Evolutionary conservation across 2,329 filamentous ascomycete genomes (phyloP), one percentile per base, ranked within the genome.

Genomic region (Macroventuria anomochaeta): DNA sequence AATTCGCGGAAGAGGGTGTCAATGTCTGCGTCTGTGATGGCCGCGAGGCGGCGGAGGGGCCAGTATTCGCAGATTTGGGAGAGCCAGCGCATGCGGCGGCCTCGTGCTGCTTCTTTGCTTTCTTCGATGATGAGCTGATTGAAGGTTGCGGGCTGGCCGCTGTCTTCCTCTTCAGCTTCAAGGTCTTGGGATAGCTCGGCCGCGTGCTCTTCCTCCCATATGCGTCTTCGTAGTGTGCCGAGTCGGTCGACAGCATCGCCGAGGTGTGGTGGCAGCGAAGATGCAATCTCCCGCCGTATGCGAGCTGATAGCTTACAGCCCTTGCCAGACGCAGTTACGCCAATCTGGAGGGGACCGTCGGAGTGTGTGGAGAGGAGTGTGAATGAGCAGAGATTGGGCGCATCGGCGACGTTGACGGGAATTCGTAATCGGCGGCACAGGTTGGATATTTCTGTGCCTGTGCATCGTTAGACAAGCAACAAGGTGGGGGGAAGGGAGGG

Each of bases 1-100:
- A 96, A 96, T 2, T 89, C 86, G 58, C 83, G 79, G n/a, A 99
- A 81, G 0, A 97, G 85, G 11, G 78, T 74, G 13, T 90, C 85
- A 6, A 97, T 86, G 63, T 97, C 93, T 7, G 83, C 82, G 66
- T 96, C 91, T 3, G 84, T 88, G 59, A 97, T 88, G 33, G 83
- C 81, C 7, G 92, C 91, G 1, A 99, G 83, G 15, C 90, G 85
- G 59, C 87, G 87, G 21, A 99, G 81, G 1, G 95, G 93, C 95
- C 95, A 99, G 77, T 99, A 99, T 79, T 99, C 95, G 81, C 95
- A 99, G 46, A 99, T 91, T 72, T 99, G 95, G 17, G 89, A 86
- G 1, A 99, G 81, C 95, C 95, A 99, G 53, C 95, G 85, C 81
- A 96, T 93, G 44, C 95, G 84, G 55, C 93, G 82, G 18, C 85